Evolutionary conservation across 2,329 filamentous ascomycete species (phyloP).

Genomic region (Zymoseptoria tritici): DNA sequence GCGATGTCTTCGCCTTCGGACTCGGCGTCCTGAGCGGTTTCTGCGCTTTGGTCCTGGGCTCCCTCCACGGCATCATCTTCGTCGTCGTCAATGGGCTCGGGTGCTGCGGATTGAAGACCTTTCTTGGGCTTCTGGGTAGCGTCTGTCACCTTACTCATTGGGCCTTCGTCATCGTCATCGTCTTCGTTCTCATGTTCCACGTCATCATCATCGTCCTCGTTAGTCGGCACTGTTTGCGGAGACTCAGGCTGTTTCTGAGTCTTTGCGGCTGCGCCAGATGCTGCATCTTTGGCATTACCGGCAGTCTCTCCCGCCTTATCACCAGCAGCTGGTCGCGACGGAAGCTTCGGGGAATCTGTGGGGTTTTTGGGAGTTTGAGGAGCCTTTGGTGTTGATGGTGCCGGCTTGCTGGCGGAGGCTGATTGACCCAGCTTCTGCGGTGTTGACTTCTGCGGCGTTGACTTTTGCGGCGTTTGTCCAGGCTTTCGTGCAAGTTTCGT

Average conservation of each 20-base stretch:
- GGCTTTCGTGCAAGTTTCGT: slow-evolving; percentile 41
- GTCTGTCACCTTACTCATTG: slow-evolving; percentile 42
- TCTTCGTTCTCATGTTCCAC: slow-evolving; percentile 30
- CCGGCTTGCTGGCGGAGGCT: slow-evolving; percentile 20
- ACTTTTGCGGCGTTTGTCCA: slow-evolving; percentile 10
- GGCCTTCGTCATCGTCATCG: slow-evolving; percentile 31
- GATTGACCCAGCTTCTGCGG: slow-evolving; percentile 37
- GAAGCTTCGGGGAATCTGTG: slow-evolving; percentile 30
- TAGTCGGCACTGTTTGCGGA: slow-evolving; percentile 21
- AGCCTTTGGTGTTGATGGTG: slow-evolving; percentile 24
- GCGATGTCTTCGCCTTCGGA: slow-evolving; percentile 29
- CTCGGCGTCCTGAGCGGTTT: slow-evolving; percentile 35
- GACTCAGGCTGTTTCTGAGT: slow-evolving; percentile 32
- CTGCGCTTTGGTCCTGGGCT: slow-evolving; percentile 37
- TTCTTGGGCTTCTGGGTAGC: slow-evolving; percentile 39
- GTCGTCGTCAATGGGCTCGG: slow-evolving; percentile 39
- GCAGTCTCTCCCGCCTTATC: slow-evolving; percentile 33
- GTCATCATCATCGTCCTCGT: slow-evolving; percentile 30
- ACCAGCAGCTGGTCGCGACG: slow-evolving; percentile 27
- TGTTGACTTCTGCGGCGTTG: slow-evolving; percentile 9
- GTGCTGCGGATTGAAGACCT: slow-evolving; percentile 38
- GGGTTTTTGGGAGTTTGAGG: slow-evolving; percentile 29
- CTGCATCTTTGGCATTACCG: slow-evolving; percentile 19
- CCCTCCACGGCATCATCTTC: slow-evolving; percentile 28
- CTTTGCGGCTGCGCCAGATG: slow-evolving; percentile 26